Percentiles rank a stretch among this genome's conserved stretches.
Conservation (phyloP, 78 protist species). For the Polysphondylium violaceum region DNA sequence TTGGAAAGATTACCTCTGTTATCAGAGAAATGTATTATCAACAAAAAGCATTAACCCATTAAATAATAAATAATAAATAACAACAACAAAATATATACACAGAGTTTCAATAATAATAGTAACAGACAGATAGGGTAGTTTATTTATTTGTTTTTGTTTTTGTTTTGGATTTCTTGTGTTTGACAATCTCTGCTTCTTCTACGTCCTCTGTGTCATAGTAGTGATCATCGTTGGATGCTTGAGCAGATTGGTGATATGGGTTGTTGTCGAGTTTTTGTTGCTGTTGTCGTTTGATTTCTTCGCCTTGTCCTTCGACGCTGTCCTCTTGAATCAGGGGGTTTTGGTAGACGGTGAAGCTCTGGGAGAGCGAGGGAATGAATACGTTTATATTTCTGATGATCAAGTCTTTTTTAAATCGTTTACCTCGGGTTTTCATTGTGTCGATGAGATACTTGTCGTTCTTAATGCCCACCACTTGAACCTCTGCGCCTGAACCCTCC, state of each 20-base stretch:
- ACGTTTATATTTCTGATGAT: constrained; percentile 9
- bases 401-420: constrained; percentile 18
- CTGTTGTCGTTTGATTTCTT: background rate
- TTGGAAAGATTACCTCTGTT: constrained; percentile 24
- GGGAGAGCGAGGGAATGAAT: background rate
- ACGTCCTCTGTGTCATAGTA: constrained; percentile 9
- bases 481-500: background rate
- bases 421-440: background rate
- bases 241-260: background rate
- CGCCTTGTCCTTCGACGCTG: background rate
- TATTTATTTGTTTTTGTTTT: background rate
- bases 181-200: constrained; percentile 32
- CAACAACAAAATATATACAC: background rate
- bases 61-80: background rate
- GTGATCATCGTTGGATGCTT: background rate
- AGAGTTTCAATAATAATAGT: background rate
- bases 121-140: background rate
- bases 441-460: background rate
- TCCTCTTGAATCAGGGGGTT: background rate
- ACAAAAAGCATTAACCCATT: background rate
- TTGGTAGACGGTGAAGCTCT: background rate
- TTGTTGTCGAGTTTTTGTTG: background rate
- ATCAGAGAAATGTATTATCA: constrained; percentile 35
- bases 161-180: constrained; percentile 23
- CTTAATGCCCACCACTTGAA: constrained; percentile 6